Conservation (phyloP, 805 yeast species). For the Wickerhamiella siamensis region DNA sequence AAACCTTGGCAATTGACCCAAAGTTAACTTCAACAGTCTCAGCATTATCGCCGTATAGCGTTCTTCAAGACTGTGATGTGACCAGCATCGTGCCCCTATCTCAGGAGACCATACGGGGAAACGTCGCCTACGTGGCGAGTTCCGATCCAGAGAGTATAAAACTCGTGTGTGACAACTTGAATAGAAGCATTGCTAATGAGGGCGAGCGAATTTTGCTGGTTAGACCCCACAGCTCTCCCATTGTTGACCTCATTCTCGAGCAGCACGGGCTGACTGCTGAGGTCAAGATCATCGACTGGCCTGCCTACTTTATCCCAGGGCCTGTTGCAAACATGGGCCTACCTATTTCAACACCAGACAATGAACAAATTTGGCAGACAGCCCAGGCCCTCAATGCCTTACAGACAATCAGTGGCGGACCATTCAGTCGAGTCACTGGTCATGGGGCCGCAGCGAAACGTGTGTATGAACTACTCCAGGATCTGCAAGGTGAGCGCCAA, state of each 20-base stretch:
- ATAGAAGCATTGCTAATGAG: neutral
- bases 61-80: conserved; percentile 38
- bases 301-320: conserved; percentile 26
- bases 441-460: conserved; percentile 45
- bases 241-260: conserved; percentile 20
- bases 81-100: conserved; percentile 35
- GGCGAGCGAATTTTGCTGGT: conserved; percentile 11
- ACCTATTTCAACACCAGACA: conserved; percentile 19
- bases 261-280: conserved; percentile 31
- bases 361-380: conserved; percentile 20
- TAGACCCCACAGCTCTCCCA: conserved; percentile 19
- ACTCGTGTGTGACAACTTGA: conserved; percentile 2
- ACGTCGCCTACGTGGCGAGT: conserved; percentile 19
- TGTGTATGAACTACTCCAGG: conserved; percentile 31
- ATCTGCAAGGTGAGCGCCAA: conserved; percentile 21
- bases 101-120: conserved; percentile 9
- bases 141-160: conserved; percentile 12
- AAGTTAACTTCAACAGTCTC: conserved; percentile 37
- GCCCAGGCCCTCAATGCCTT: conserved; percentile 38
- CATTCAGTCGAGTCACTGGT: conserved; percentile 39
- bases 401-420: conserved; percentile 26
- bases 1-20: conserved; percentile 31
- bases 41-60: conserved; percentile 40
- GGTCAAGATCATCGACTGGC: conserved; percentile 30
- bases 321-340: conserved; percentile 26